These are phyloP conservation scores for Capsicum chinense DNA, from an alignment of 257 asterid genomes.

Conservation along the genomic window DNA sequence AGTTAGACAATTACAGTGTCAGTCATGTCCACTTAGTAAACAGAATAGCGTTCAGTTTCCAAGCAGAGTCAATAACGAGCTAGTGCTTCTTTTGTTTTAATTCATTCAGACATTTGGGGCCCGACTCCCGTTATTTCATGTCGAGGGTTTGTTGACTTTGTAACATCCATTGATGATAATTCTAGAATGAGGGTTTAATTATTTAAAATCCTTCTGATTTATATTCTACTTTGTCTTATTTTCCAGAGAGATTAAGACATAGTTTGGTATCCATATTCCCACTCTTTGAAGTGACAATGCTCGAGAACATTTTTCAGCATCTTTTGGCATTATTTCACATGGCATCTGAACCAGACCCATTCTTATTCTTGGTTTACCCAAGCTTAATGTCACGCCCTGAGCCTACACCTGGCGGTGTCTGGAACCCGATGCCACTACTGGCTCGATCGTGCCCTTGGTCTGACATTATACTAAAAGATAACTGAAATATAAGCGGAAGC, in stretches of 20 bases:
- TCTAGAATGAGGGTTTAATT: not conserved
- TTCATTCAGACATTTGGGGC: not conserved
- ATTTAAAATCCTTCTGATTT: not conserved
- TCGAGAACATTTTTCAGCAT: not conserved
- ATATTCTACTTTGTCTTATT: not conserved
- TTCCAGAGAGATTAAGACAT: not conserved
- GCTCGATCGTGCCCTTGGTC: too few species aligned
- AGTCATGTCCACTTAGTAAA: too few species aligned
- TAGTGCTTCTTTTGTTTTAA: not conserved
- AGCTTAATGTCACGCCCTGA: too few species aligned
- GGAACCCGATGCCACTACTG: too few species aligned
- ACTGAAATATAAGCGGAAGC: too few species aligned
- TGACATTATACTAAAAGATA: too few species aligned
- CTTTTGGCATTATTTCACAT: not conserved
- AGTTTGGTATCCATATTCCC: not conserved
- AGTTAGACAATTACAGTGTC: too few species aligned
- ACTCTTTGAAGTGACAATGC: not conserved
- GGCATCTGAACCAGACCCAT: not conserved
- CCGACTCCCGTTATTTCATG: not conserved
- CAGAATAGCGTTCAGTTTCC: too few species aligned
- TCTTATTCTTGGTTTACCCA: not conserved
- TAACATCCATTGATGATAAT: not conserved
- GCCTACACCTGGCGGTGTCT: too few species aligned
- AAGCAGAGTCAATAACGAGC: not conserved
- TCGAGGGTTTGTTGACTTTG: not conserved